Evolutionary conservation across 78 protist genomes (phyloP), one percentile per base, ranked within the genome.

Genomic region (Dictyostelium purpureum): DNA sequence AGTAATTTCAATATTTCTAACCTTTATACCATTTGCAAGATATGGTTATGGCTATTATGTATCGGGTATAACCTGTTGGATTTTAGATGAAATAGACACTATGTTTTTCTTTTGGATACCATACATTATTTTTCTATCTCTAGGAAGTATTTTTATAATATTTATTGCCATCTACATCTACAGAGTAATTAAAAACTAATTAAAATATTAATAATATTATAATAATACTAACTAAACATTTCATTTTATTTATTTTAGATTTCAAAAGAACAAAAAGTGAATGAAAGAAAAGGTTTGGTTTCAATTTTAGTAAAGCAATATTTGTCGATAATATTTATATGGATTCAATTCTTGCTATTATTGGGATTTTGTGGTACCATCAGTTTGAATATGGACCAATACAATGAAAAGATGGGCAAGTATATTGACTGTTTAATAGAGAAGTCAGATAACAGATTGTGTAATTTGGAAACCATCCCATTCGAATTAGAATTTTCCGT

Each of bases 31-130:
- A 28, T 16, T 63, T 4, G 40, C 43, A 33, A 63, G 33, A 31
- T 33, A 33, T 0, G 33, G 71, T 63, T 63, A 63, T 63, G 71
- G 71, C 5, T 63, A 63, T 63, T 31, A 28, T 6, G 71, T 63
- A 31, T 33, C 71, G 26, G 71, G 71, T 33, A 33, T 63, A 18
- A 43, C 71, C 6, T 63, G 71, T 63, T 63, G 71, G 71, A 63
- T 63, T 31, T 16, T 63, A 14, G 43, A 63, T 63, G 16, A 38
- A 63, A 14, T 21, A 18, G 71, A 63, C 16, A 10, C 31, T 33
- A 33, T 63, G 0, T 28, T 31, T 33, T 63, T 63, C 43, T 63
- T 63, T 63, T 63, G 71, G 71, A 43, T n/a, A 14, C 71, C 71
- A 14, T 63, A 33, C 18, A 63, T 42, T 14, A 35, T 33, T 26